Base-by-base conservation (phyloP, 306 rosid genomes). In the Adenanthera pavonina region DNA sequence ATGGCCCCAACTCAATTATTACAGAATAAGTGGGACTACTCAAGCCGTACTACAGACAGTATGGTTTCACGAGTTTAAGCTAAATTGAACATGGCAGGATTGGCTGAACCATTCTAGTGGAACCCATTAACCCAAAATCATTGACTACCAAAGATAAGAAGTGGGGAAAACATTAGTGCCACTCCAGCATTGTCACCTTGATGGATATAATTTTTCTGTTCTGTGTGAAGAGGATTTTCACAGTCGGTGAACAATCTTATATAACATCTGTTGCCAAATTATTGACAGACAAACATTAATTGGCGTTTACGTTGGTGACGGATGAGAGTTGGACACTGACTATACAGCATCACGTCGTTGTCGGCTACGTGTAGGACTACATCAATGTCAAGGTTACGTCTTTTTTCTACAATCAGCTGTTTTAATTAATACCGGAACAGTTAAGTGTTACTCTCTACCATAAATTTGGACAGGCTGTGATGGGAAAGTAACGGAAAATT, bases 1-100 rank as follows among this genome's bases (percentile, higher is more conserved):
- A 83, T 82, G 82, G 82, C 85, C 82, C 79, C 74, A 53, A 52
- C 61, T 74, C 90, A 86, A 86, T 86, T 54, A 84, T 84, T 85
- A 81, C 53, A 8, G 70, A 84, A 47, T 46, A 34, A 79, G 84
- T 79, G 88, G 56, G 82, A 79, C 83, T 76, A 71, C 73, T 40
- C 57, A 59, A 35, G 75, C 69, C 76, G 79, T 61, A 71, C 44
- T 49, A 54, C 38, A 47, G 81, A 49, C 67, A 76, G 62, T 34
- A 46, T 61, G 65, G 78, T 40, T 48, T 80, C 78, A 83, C 61
- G 40, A 74, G 68, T 40, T 54, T 3, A 56, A 54, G 20, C 40
- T 12, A 60, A 68, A 52, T 66, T 41, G 53, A 76, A 68, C 57
- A 71, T 41, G 73, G 36, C 51, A 61, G 74, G 15, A 46, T 65